Base-by-base conservation (phyloP, 768 basidiomycete genomes). In the Tulasnella sp. region DNA sequence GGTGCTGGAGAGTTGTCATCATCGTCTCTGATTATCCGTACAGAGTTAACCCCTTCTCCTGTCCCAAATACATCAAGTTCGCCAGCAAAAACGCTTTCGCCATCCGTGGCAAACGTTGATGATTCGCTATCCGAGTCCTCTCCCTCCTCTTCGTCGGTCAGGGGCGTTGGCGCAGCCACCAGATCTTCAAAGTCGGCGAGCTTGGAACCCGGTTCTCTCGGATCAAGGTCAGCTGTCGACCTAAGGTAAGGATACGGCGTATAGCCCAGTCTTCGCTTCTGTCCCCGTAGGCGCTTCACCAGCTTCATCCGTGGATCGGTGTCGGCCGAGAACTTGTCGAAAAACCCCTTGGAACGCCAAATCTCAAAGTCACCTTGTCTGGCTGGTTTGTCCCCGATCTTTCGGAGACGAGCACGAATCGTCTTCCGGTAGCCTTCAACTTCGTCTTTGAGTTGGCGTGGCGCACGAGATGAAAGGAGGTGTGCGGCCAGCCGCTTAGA, bases 301-400 rank as follows among this genome's bases (percentile, higher is more conserved):
- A 89, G 74, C 2, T 83, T 80, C 11, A 88, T 73, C 17, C 87
- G 75, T 3, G 85, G 87, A 63, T 90, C 84, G 1, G 88, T 90
- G 11, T 70, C 76, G 2, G 75, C 76, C 10, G 75, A 67, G 63
- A 89, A 91, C 62, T 71, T 74, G 49, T 59, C 57, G 17, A 49
- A 29, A 29, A 59, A 59, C n/a, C 31, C 49, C 19, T 51, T 59
- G 9, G 57, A 59, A 17, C 49, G 57, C 57, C 57, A 59, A 11
- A 59, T 49, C 46, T 59, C 57, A 34, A 50, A 49, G 12, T 34
- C 46, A 12, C 49, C 57, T 15, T 43, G 38, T 44, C 54, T 38
- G 21, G 42, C 43, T 25, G 54, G 54, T 15, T 43, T 38, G 17
- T 56, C 42, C 43, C 41, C 11, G 21, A 44, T n/a, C 57, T 51